Base-by-base conservation (phyloP, 2,329 filamentous ascomycete genomes). In the Alternaria brassicicola region DNA sequence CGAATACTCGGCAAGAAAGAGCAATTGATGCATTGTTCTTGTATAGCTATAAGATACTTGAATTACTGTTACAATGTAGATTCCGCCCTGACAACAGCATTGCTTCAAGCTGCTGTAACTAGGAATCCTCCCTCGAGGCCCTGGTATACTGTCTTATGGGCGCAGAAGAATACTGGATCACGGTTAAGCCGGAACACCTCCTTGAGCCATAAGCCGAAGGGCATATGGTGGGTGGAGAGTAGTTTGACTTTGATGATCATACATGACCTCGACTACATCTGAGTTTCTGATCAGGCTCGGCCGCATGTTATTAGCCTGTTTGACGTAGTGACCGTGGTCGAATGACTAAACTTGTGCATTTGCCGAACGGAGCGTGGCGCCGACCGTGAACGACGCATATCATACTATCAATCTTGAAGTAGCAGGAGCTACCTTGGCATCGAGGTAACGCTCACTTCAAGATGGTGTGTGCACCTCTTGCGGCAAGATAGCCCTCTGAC, bases 181-280 rank as follows among this genome's bases (percentile, higher is more conserved):
- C 92, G 89, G 96, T 95, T 97, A 97, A 97, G 93, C 93, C 93
- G 93, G 93, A 96, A 93, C 91, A 87, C 86, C 88, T 89, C 88
- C 88, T 93, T 89, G 86, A 91, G 88, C 87, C 85, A 87, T 84
- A 83, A 82, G 81, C 86, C 82, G 91, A 96, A 81, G 96, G 90
- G 86, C 83, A 78, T 78, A 80, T 83, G 88, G 87, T 90, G 91
- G 89, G 88, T 97, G 90, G 92, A 89, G 55, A 87, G 88, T 85
- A 83, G 92, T 86, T 96, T 97, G 93, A 96, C 92, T 97, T 92
- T 91, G 91, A 87, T 88, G 90, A 86, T 89, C 90, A 83, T 80
- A 95, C 91, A 94, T 85, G 64, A 58, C 35, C 26, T 25, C 46
- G 25, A 15, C 6, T 47, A 25, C 17, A 23, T 19, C 28, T 21